Base-by-base conservation (phyloP, 768 basidiomycete species). In the Scleroderma bovista region DNA sequence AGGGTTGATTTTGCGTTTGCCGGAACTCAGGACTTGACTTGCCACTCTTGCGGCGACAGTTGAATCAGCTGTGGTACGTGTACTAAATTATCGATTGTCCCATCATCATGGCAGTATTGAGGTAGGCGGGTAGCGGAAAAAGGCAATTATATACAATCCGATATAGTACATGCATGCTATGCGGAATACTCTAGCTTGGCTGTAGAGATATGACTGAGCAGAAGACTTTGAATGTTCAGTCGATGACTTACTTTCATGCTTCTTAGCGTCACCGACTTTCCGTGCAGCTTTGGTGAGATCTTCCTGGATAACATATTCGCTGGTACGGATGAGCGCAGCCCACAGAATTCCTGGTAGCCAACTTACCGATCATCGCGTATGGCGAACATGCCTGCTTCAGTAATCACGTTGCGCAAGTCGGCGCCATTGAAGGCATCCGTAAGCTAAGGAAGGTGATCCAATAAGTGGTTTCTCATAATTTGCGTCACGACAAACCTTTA, bases 371-470 rank as follows among this genome's bases (percentile, higher is more conserved):
- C 95, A 52, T 97, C 95, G 41, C 96, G 81, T 59, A 99, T 97
- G 7, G 96, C 96, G 62, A 97, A 98, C 93, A 99, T 95, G 40
- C 95, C 95, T 19, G 91, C 87, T 68, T 95, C 93, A 3, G 93
- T 96, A 38, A 94, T 83, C 20, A 97, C 89, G 64, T 98, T 98
- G 43, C 93, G 79, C 62, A 97, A 67, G 73, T 98, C 96, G 16
- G 96, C 96, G 47, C 96, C 96, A 64, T 97, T 98, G 75, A 97
- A 97, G 0, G 78, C 79, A 58, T 96, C 94, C 0, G 88, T 88
- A 22, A 95, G 78, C 86, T 88, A 6, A 54, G 55, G 49, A 57
- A 51, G 42, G 9, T 31, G n/a, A 44, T 39, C 53, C 23, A 31
- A 24, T 12, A 20, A 16, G 13, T 3, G 32, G 32, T 32, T 33